Base-by-base conservation (phyloP, 2,329 filamentous ascomycete genomes). In the Monilinia aucupariae region DNA sequence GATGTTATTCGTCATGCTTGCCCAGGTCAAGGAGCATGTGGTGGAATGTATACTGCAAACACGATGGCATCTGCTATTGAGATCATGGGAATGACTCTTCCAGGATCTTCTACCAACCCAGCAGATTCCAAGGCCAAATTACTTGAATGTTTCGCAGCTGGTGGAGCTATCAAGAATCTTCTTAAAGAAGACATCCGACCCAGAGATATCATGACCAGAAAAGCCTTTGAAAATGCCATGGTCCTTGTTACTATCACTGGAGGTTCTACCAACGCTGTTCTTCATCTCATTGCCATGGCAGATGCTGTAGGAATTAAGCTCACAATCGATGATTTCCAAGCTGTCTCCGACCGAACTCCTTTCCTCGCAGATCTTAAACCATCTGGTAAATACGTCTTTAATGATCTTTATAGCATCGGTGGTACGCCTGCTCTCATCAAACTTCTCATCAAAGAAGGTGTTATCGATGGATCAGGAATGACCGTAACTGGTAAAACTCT, bases 1-100 rank as follows among this genome's bases (percentile, higher is more conserved):
- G 94, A 97, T 77, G 93, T 97, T 73, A 96, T 97, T 75, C 85
- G 92, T 66, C 82, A 97, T 74, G 92, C 94, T 50, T 97, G 92
- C 76, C 90, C 90, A 30, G 90, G 91, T 45, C 81, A 86, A 70
- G 91, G 91, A 69, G 91, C 91, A 15, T 96, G 91, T 71, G 91
- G 91, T 75, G 91, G 91, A 71, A 96, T 96, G 87, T 90, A 90
- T 76, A 90, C 87, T 3, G 87, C 87, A 62, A 90, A 90, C 77
- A 90, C 87, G 55, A 88, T 90, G 86, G 86, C 87, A n/a, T 84
- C 84, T 12, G 86, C 87, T 30, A 88, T 89, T 67, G 87, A 90
- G 76, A 82, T 84, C 6, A 83, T 90, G 77, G 87, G 87, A 62
- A 87, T 93, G 82, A 90, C 89, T 4, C 81, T 94, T n/a, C 89